A percentile compares a stretch with the other conserved stretches of the same genome.
phyloP scores from a whole-genome alignment of 257 asterid species.

The Solanum etuberosum region DNA sequence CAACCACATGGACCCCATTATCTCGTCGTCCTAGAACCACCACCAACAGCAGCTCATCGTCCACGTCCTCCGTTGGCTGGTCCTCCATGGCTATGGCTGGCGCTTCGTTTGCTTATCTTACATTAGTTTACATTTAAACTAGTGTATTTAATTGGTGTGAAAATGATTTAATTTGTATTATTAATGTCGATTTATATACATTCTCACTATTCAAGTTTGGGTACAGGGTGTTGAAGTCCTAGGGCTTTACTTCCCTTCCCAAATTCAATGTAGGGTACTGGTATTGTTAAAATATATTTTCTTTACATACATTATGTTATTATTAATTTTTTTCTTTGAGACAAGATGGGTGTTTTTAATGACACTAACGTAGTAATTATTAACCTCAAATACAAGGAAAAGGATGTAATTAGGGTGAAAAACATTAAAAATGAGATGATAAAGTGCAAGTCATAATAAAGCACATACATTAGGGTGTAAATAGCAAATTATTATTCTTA shows the following conservation, averaged over 20 bases:
- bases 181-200: background rate
- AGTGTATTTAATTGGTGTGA: background rate
- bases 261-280: background rate
- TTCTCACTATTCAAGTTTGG: background rate
- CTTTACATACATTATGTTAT: background rate
- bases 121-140: background rate
- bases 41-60: background rate
- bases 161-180: background rate
- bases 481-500: no score
- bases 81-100: background rate
- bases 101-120: background rate
- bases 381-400: background rate
- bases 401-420: background rate
- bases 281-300: background rate
- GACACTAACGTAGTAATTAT: background rate
- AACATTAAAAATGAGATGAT: no score
- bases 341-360: background rate
- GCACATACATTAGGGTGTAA: background rate
- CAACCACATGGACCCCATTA: background rate
- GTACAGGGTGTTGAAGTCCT: background rate
- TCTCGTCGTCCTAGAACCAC: background rate
- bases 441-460: no score
- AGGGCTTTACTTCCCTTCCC: background rate
- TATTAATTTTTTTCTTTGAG: background rate
- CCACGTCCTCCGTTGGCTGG: background rate